phyloP scores from a whole-genome alignment of 148 eudicot species.

The Fallopia convolvulus region DNA sequence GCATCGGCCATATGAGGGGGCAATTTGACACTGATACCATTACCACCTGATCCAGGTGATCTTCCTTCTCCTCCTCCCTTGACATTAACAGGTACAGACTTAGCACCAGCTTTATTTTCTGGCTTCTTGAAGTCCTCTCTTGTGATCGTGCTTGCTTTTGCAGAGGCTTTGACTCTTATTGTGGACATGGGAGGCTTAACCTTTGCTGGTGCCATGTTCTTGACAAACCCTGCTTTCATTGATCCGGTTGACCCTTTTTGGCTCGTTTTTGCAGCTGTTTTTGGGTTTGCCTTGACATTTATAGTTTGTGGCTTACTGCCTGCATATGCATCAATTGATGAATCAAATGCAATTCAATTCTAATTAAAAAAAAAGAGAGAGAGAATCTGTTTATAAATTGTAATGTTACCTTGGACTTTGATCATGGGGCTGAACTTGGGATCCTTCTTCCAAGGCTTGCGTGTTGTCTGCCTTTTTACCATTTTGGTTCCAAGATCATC shows the following conservation, averaged over 20 bases:
- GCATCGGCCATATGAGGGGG: slow-evolving; percentile 5
- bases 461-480: background rate
- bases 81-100: background rate
- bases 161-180: background rate
- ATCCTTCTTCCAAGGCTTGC: slow-evolving; percentile 3
- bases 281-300: background rate
- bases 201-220: background rate
- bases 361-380: background rate
- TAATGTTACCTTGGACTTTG: slow-evolving; percentile 1
- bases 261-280: background rate
- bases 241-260: slow-evolving; percentile 3
- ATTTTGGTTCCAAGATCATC: background rate
- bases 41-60: background rate
- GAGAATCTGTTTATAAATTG: background rate
- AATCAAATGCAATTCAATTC: background rate
- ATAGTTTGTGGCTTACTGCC: background rate
- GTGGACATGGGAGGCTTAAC: background rate
- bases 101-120: background rate
- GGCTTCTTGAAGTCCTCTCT: background rate
- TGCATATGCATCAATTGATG: background rate
- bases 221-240: background rate
- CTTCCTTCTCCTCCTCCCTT: background rate
- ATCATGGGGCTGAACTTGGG: background rate
- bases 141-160: background rate
- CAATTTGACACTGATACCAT: background rate